Conservation (phyloP, 352 stramenopile species). For the Globisporangium abappressorium region DNA sequence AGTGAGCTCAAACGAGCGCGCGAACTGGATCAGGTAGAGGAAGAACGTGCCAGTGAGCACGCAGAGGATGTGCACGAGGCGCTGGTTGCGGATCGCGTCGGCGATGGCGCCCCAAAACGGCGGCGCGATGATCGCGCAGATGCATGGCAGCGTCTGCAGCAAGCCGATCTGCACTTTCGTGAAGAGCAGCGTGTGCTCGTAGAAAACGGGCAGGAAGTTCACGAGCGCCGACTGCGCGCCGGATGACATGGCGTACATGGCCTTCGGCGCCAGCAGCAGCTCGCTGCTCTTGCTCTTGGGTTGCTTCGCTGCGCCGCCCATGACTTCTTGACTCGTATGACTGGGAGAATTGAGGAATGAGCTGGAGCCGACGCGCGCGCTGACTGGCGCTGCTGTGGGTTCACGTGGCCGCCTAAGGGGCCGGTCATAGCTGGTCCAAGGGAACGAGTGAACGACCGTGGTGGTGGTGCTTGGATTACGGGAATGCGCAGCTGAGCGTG, state of each 20-base stretch:
- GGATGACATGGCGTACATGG: conserved; percentile 73
- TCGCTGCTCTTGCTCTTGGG: conserved; percentile 8
- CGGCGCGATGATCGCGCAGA: conserved; percentile 63
- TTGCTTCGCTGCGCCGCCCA: conserved; percentile 19
- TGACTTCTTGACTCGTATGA: conserved; percentile 12
- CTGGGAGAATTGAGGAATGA: conserved; percentile 9
- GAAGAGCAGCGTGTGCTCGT: conserved; percentile 58
- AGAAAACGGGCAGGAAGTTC: conserved; percentile 80
- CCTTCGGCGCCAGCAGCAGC: conserved; percentile 66
- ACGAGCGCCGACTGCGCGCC: conserved; percentile 60
- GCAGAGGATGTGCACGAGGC: conserved; percentile 58
- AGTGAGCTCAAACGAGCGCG: conserved; percentile 47
- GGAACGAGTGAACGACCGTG: not conserved
- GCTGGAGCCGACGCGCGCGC: not conserved
- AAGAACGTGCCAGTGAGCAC: conserved; percentile 55
- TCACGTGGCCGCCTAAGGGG: not conserved
- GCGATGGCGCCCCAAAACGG: conserved; percentile 75
- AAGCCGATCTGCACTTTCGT: conserved; percentile 77
- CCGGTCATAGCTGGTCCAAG: not conserved
- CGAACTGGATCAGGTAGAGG: conserved; percentile 57
- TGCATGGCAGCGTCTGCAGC: conserved; percentile 61
- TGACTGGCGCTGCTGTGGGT: not conserved
- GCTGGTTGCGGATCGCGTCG: conserved; percentile 63
- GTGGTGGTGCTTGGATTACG: conserved; percentile 12
- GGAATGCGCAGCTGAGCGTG: conserved; percentile 7